These are phyloP conservation scores for Coprinopsis strossmayeri DNA, from an alignment of 768 basidiomycete species.

Conservation along the genomic window DNA sequence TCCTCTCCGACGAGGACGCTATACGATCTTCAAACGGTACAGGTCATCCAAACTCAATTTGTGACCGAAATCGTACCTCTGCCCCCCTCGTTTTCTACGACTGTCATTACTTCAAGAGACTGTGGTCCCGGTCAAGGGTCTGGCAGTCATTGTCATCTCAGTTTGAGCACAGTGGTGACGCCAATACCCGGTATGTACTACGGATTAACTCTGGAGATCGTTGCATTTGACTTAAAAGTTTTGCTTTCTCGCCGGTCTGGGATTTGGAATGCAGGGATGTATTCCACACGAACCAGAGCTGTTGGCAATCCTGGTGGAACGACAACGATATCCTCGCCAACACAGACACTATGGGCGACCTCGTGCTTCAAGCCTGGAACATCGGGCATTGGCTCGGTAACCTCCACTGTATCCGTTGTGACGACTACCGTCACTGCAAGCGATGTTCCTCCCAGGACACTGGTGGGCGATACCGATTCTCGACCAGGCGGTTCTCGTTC, in stretches of 20 bases:
- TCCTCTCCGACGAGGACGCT: slow-evolving; percentile 1
- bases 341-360: background rate
- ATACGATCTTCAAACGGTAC: background rate
- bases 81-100: background rate
- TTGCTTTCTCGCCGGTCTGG: too few species aligned
- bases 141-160: background rate
- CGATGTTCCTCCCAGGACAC: background rate
- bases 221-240: too few species aligned
- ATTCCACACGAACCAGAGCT: background rate
- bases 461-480: too few species aligned
- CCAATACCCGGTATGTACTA: slow-evolving; percentile 6
- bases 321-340: background rate
- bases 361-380: background rate
- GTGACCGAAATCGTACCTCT: background rate
- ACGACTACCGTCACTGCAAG: too few species aligned
- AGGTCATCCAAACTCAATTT: background rate
- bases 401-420: too few species aligned
- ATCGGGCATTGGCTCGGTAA: background rate
- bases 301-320: background rate
- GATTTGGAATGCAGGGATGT: background rate
- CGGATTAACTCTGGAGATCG: too few species aligned
- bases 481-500: too few species aligned
- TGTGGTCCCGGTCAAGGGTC: background rate
- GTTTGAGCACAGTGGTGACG: background rate
- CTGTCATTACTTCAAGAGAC: background rate